Base-by-base conservation (phyloP, 202 grass and related monocot genomes). In the Carex arenaria region DNA sequence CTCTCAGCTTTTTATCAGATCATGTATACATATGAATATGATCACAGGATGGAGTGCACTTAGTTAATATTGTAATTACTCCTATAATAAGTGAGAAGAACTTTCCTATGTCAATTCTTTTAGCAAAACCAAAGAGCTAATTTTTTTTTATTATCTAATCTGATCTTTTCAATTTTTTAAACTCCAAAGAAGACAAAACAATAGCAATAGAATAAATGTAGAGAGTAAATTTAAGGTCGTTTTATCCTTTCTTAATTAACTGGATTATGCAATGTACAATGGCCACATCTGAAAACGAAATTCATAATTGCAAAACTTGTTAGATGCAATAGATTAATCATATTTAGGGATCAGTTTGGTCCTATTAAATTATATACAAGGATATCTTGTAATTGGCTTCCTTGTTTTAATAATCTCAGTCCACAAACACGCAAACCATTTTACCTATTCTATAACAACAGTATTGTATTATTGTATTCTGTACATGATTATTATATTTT, bases 281-380 rank as follows among this genome's bases (percentile, higher is more conserved):
- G 72, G 72, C 72, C 72, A 34, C 51, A 56, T 76, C 23, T 76
- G 72, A 55, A 54, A 54, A 56, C n/a, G 26, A 56, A 56, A 18
- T 32, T 26, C 72, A 55, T 78, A 77, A 59, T 54, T 11, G 22
- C 13, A 75, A 49, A 17, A 53, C 51, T 5, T n/a, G 15, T 34
- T 57, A 5, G 72, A 77, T 76, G 14, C 72, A 74, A 74, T 14
- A 47, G 52, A 74, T 51, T 30, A 74, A 74, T 54, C 45, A 75
- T 30, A 72, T 75, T 52, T 75, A 53, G 20, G 45, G 15, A 74
- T 74, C 47, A 74, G 11, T 26, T 28, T 55, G 49, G 72, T 75
- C 72, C 47, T 75, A 55, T 75, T 75, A 31, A 32, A 77, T 77
- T 57, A 59, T 77, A 40, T 56, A 59, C 53, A 19, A 59, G 53